Base-by-base conservation (phyloP, 441 rosid genomes). In the Iberis amara region DNA sequence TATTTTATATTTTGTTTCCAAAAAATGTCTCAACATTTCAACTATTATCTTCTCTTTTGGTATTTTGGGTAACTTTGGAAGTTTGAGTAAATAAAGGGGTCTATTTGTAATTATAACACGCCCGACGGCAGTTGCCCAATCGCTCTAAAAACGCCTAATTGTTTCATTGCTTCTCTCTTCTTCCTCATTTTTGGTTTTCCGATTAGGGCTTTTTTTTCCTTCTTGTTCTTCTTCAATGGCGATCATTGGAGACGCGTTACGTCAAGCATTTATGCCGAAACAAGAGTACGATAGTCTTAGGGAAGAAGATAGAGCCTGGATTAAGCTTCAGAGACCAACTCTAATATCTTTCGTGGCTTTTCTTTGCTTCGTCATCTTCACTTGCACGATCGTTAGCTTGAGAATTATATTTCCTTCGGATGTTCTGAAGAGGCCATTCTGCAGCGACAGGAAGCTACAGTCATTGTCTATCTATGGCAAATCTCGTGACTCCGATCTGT, bases 261-360 rank as follows among this genome's bases (percentile, higher is more conserved):
- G 95, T 57, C 87, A 84, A 61, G 95, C 86, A 7, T 86, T 89
- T 66, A 89, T 82, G 95, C 94, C 84, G 26, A 84, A 86, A 69
- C 94, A 62, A 55, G 87, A 84, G 73, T 89, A 89, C 71, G 85
- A 84, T 62, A 75, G 77, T 62, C 78, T 84, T 4, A 68, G 90
- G 6, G 89, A 86, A 46, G 91, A 89, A 56, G 95, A 84, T 39
- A 84, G 71, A 67, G 94, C 82, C 14, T 80, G 86, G 89, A 24
- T 65, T 48, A 89, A 78, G 77, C 76, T 90, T 21, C 94, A 79
- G 59, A 68, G 81, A 11, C 94, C 94, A 9, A 35, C 62, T 7
- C 12, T 81, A 50, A 15, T 66, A 11, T 52, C 64, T 12, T 28
- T 49, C 9, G 41, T 76, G 31, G 59, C 72, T 13, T 45, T 66